phyloP scores from a whole-genome alignment of 768 basidiomycete genomes.

The Pisolithus orientalis region DNA sequence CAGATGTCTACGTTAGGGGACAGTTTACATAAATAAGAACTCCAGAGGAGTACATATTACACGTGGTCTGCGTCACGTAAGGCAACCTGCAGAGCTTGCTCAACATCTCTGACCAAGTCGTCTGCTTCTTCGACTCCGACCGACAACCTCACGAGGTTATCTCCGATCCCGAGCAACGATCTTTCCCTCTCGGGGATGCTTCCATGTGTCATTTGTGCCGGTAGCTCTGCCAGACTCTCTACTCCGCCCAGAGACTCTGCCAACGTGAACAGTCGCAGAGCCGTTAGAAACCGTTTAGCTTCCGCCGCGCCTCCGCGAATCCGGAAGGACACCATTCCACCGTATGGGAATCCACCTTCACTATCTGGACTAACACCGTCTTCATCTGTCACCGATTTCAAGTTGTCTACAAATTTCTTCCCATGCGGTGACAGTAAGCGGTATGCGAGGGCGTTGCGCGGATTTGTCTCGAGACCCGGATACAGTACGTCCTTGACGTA shows the following conservation, averaged over 20 bases:
- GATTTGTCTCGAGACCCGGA: conserved; percentile 69
- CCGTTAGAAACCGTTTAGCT: conserved; percentile 63
- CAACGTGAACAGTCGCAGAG: conserved; percentile 63
- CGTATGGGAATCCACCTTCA: conserved; percentile 70
- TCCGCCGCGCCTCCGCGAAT: conserved; percentile 45
- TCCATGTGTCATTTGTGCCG: conserved; percentile 85
- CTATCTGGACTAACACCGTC: conserved; percentile 13
- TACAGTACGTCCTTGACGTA: conserved; percentile 81
- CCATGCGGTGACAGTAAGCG: conserved; percentile 64
- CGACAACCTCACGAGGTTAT: conserved; percentile 69
- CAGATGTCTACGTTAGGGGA: neutral
- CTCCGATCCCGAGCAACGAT: conserved; percentile 66
- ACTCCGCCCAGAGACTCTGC: conserved; percentile 91
- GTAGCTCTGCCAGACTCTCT: conserved; percentile 85
- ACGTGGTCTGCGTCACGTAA: neutral
- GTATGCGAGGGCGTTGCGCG: conserved; percentile 60
- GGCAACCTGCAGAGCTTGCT: conserved; percentile 21
- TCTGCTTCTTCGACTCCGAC: conserved; percentile 87
- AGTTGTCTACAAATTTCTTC: conserved; percentile 47
- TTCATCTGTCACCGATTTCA: conserved; percentile 25
- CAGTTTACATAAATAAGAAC: neutral
- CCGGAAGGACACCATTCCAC: conserved; percentile 82
- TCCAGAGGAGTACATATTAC: too few relatives aligned
- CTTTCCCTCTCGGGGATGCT: conserved; percentile 66
- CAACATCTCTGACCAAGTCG: conserved; percentile 52